Evolutionary conservation across 1,139 yeast genomes (phyloP).

Genomic region (Saccharomyces hybrid): DNA sequence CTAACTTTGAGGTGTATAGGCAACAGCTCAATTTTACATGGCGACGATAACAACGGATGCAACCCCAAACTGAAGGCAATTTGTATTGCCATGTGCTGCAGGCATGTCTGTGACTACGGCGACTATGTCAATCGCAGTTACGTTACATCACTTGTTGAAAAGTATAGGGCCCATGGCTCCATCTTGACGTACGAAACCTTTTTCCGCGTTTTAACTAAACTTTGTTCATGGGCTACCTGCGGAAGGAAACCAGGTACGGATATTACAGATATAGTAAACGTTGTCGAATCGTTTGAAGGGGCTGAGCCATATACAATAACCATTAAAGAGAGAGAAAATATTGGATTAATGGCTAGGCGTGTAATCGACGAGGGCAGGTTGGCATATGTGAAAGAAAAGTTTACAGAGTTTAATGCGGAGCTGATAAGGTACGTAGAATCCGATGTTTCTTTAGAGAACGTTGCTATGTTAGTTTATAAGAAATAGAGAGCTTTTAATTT

Average conservation of each 20-base stretch:
- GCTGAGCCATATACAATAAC: constrained; percentile 37
- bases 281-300: neutral
- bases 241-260: constrained; percentile 42
- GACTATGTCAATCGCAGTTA: constrained; percentile 45
- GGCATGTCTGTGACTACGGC: constrained; percentile 65
- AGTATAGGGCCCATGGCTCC: constrained; percentile 12
- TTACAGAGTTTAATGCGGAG: constrained; percentile 35
- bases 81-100: constrained; percentile 87
- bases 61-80: constrained; percentile 41
- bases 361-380: constrained; percentile 56
- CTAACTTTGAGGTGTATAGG: constrained; percentile 61
- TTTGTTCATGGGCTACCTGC: constrained; percentile 84
- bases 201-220: constrained; percentile 49
- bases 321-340: constrained; percentile 40
- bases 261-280: constrained; percentile 30
- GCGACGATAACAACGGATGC: neutral
- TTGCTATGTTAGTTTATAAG: constrained; percentile 41
- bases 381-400: constrained; percentile 37
- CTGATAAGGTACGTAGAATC: constrained; percentile 53
- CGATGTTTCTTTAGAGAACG: constrained; percentile 63
- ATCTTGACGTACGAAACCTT: constrained; percentile 20
- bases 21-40: constrained; percentile 33
- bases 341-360: constrained; percentile 64
- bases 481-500: neutral
- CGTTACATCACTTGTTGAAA: constrained; percentile 33